Conservation (phyloP, 2,329 filamentous ascomycete species). For the Byssothecium circinans region DNA sequence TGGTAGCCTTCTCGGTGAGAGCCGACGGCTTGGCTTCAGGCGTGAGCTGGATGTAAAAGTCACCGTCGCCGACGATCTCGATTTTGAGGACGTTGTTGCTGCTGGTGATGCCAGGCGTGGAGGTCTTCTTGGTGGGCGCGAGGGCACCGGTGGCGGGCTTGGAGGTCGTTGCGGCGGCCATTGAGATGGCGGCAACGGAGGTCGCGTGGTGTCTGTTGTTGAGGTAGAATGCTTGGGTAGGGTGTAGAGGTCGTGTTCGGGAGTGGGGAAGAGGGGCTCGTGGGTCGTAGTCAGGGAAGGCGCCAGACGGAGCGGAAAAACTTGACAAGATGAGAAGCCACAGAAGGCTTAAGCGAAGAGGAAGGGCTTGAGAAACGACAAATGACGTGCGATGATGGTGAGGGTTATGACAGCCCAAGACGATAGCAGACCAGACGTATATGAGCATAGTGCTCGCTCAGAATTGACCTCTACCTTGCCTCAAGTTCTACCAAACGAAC, state of each 20-base stretch:
- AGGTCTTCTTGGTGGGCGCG: neutral
- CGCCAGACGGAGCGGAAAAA: constrained; percentile 8
- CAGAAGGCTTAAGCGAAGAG: neutral
- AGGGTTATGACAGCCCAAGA: neutral
- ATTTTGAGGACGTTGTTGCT: constrained; percentile 6
- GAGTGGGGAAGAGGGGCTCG: neutral
- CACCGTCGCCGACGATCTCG: constrained; percentile 8
- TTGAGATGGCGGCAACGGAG: neutral
- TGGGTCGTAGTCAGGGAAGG: constrained; percentile 3
- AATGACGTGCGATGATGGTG: neutral
- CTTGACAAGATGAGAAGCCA: neutral
- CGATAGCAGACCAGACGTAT: neutral
- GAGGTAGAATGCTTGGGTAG: neutral
- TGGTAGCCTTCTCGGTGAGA: constrained; percentile 5
- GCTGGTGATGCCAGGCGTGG: neutral
- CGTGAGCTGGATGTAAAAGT: constrained; percentile 16
- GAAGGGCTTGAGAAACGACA: neutral
- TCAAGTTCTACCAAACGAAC: too few relatives aligned
- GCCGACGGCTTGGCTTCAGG: constrained; percentile 10
- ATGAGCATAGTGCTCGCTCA: neutral
- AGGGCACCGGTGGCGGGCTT: constrained; percentile 1
- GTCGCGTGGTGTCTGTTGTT: neutral
- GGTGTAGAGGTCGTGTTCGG: neutral
- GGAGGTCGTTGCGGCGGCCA: constrained; percentile 7
- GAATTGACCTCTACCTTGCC: too few relatives aligned